These are phyloP conservation scores for Diaporthe capsici DNA, from an alignment of 2,329 filamentous ascomycete genomes.

Conservation along the genomic window DNA sequence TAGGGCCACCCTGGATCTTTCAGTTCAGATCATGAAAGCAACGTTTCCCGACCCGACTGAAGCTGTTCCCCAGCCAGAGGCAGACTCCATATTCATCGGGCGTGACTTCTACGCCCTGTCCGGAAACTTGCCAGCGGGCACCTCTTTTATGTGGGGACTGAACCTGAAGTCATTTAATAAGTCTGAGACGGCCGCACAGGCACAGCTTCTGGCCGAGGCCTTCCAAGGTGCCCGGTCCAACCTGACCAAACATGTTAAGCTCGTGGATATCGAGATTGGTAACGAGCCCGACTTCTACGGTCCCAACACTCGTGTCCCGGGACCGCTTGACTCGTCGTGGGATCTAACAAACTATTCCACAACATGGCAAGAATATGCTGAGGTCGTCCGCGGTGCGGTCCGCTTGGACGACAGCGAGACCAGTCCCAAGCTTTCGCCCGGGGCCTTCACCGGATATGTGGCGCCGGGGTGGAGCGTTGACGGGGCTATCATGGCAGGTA, in stretches of 20 bases:
- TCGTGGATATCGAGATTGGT: constrained; percentile 3
- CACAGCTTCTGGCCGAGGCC: constrained; percentile 4
- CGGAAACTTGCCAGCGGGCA: not conserved
- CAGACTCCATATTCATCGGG: not conserved
- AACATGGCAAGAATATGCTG: constrained; percentile 6
- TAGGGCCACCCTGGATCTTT: not conserved
- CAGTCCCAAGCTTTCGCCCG: not conserved
- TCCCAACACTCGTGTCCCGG: not conserved
- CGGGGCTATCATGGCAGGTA: constrained; percentile 1
- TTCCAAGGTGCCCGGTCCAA: constrained; percentile 15
- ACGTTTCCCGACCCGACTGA: constrained; percentile 13
- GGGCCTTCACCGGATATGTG: constrained; percentile 1
- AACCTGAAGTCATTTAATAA: constrained; percentile 3
- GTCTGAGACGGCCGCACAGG: constrained; percentile 5
- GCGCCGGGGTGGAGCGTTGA: constrained; percentile 18
- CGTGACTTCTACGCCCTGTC: constrained; percentile 7
- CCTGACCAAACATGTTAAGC: not conserved
- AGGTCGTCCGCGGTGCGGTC: not conserved
- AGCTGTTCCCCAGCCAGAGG: not conserved
- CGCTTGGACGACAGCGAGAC: not conserved
- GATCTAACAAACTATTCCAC: not conserved
- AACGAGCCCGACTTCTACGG: constrained; percentile 12
- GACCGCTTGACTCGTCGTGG: not conserved
- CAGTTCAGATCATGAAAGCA: constrained; percentile 4
- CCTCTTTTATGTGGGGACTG: constrained; percentile 9